Percentiles rank a stretch among this genome's conserved stretches.
Conservation (phyloP, 805 yeast species). For the Pichia cabralensis region DNA sequence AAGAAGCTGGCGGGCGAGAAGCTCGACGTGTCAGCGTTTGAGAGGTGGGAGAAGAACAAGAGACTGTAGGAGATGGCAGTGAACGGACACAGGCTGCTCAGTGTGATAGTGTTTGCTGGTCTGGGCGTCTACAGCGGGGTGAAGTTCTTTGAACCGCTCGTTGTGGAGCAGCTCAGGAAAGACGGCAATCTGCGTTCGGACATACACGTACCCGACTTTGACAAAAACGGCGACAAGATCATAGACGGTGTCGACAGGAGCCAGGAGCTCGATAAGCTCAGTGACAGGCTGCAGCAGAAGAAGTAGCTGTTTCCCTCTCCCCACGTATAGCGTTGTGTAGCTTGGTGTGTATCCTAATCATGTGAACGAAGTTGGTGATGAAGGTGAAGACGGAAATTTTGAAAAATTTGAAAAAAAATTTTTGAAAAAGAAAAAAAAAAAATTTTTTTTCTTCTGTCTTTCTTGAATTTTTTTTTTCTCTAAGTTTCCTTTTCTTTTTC, state of each 20-base stretch:
- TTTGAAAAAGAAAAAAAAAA: too few species aligned
- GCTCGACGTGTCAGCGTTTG: too few species aligned
- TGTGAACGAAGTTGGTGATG: neutral
- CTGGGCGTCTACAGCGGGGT: conserved; percentile 44
- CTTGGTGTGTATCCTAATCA: neutral
- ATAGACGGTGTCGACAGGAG: conserved; percentile 17
- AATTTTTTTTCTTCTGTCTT: neutral
- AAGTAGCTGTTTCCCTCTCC: too few species aligned
- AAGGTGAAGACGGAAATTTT: too few species aligned
- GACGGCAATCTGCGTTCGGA: conserved; percentile 59
- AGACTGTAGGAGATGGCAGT: conserved; percentile 7
- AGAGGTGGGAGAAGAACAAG: too few species aligned
- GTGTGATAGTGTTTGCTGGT: conserved; percentile 21
- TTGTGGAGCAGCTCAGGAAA: conserved; percentile 53
- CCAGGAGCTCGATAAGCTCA: conserved; percentile 15
- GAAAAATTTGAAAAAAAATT: too few species aligned
- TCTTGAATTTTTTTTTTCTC: neutral
- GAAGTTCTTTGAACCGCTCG: conserved; percentile 65
- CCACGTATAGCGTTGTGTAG: neutral
- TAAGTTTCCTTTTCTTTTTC: neutral
- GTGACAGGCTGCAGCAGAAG: conserved; percentile 11
- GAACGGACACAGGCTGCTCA: conserved; percentile 13
- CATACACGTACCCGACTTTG: conserved; percentile 45
- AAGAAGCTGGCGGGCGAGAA: too few species aligned
- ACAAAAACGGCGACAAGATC: conserved; percentile 30